Evolutionary conservation across 2,329 filamentous ascomycete species (phyloP).

Genomic region (Aspergillus jensenii): DNA sequence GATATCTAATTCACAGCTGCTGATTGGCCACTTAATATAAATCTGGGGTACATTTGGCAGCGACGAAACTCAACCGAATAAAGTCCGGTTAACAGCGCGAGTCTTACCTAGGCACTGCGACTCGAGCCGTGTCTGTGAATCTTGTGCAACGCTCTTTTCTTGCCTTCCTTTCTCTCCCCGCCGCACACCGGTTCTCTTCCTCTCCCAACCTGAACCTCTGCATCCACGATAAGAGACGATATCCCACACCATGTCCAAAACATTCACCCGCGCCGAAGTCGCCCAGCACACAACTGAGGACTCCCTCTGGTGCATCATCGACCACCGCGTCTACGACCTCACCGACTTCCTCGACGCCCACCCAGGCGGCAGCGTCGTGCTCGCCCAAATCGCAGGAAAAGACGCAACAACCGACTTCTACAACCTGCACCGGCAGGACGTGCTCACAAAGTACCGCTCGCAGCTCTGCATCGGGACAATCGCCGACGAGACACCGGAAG

Average conservation of each 20-base stretch:
- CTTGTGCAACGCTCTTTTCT: no score
- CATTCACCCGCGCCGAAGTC: constrained; percentile 59
- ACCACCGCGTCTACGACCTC: constrained; percentile 83
- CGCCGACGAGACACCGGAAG: constrained; percentile 70
- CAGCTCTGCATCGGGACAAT: constrained; percentile 74
- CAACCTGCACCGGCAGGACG: constrained; percentile 88
- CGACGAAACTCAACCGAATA: no score
- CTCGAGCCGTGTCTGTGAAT: no score
- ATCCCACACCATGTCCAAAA: constrained; percentile 21
- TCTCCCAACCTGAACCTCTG: background rate
- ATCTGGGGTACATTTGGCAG: no score
- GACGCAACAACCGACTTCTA: constrained; percentile 85
- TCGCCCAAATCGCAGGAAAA: constrained; percentile 75
- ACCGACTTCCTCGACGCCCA: constrained; percentile 83
- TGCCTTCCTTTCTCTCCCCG: background rate
- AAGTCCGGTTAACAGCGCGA: no score
- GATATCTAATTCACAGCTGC: constrained; percentile 11
- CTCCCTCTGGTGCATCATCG: constrained; percentile 79
- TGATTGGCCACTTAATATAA: constrained; percentile 11
- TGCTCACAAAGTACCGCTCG: constrained; percentile 74
- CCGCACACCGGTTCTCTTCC: background rate
- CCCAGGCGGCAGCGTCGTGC: constrained; percentile 76
- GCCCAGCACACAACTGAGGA: constrained; percentile 74
- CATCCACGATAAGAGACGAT: no score
- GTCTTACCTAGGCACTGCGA: no score